phyloP scores from a whole-genome alignment of 1,139 yeast species.

The Scheffersomyces titani region DNA sequence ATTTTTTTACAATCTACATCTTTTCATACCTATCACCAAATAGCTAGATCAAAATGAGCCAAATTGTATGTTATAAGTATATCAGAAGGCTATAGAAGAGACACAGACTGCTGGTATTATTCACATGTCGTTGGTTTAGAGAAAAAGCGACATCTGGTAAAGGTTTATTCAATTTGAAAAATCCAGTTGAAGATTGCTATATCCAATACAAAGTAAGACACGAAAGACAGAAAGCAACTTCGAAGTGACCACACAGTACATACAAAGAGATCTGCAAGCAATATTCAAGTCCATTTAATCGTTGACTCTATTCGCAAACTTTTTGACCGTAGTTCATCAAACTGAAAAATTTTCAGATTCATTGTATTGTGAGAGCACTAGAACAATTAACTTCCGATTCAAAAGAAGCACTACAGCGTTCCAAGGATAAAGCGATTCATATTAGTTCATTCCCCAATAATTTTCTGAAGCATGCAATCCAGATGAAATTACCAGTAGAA shows the following conservation, averaged over 20 bases:
- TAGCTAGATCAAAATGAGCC: constrained; percentile 34
- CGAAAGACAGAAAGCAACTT: not conserved
- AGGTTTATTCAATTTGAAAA: not conserved
- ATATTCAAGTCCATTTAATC: not conserved
- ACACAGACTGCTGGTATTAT: not conserved
- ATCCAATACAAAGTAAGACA: not conserved
- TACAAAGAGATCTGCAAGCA: constrained; percentile 1
- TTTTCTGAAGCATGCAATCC: too few species aligned
- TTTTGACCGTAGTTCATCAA: not conserved
- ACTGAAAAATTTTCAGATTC: not conserved
- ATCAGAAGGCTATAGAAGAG: not conserved
- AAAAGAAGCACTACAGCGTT: not conserved
- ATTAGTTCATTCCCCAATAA: not conserved
- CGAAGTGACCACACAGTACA: not conserved
- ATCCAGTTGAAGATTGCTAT: not conserved
- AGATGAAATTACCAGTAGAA: too few species aligned
- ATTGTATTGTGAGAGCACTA: not conserved
- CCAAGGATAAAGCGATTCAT: not conserved
- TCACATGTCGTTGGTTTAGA: not conserved
- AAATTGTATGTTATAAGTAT: constrained; percentile 26
- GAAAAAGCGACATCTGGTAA: not conserved
- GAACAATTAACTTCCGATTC: not conserved
- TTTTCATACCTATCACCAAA: constrained; percentile 22
- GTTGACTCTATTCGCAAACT: not conserved
- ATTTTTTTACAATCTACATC: constrained; percentile 13